A percentile compares a stretch with the other conserved stretches of the same genome.
phyloP scores from a whole-genome alignment of 2,329 filamentous ascomycete genomes.

The Fusarium beomiforme region DNA sequence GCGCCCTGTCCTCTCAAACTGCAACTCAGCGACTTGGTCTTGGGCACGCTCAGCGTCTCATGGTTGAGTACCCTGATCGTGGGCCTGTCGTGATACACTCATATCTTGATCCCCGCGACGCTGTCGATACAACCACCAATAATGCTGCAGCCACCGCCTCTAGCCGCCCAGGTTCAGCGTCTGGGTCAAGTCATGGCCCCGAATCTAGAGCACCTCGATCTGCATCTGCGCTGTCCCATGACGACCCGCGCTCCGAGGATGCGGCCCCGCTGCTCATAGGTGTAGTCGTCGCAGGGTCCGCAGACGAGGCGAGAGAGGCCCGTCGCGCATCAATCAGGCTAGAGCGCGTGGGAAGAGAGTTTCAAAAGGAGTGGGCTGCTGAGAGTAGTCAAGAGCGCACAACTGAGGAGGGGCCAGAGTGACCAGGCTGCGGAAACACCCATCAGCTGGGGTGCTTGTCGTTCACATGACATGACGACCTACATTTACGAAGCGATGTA shows the following conservation, averaged over 20 bases:
- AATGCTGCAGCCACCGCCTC: constrained; percentile 14
- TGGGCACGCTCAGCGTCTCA: constrained; percentile 64
- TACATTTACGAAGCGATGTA: constrained; percentile 41
- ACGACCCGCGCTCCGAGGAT: constrained; percentile 45
- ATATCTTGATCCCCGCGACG: constrained; percentile 55
- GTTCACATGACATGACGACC: constrained; percentile 26
- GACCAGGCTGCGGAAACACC: constrained; percentile 7
- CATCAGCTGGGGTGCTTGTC: constrained; percentile 2
- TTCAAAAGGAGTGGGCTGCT: constrained; percentile 63
- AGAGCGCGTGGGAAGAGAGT: constrained; percentile 63
- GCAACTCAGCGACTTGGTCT: constrained; percentile 63
- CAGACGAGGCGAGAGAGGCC: constrained; percentile 61
- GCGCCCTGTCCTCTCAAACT: constrained; percentile 63
- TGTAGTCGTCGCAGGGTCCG: constrained; percentile 61
- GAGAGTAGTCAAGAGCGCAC: constrained; percentile 41
- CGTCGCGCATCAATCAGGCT: constrained; percentile 62
- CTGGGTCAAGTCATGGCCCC: constrained; percentile 24
- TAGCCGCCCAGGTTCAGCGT: constrained; percentile 27
- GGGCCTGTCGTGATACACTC: constrained; percentile 57
- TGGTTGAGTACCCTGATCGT: constrained; percentile 63
- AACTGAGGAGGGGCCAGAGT: constrained; percentile 42
- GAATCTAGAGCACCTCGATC: constrained; percentile 26
- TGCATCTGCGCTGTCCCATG: constrained; percentile 14
- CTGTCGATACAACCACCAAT: constrained; percentile 22
- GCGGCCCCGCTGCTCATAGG: constrained; percentile 63